phyloP scores from a whole-genome alignment of 1,139 yeast species.

The Eremothecium gossypii region DNA sequence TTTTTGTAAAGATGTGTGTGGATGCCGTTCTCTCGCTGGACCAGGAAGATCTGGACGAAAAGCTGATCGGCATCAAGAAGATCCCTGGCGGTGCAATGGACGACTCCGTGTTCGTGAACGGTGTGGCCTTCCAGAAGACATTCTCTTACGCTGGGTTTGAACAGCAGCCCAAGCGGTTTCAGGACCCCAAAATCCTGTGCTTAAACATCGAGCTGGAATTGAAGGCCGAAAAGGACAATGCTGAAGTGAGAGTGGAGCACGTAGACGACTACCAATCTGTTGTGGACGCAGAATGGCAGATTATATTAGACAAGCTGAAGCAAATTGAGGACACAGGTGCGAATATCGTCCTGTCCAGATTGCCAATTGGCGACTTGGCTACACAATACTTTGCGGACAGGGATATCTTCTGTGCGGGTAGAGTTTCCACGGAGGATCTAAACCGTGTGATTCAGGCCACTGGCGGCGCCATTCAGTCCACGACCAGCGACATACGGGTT shows the following conservation, averaged over 20 bases:
- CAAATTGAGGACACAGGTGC: conserved; percentile 82
- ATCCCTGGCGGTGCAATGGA: conserved; percentile 97
- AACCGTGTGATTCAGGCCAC: conserved; percentile 89
- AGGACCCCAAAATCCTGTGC: conserved; percentile 71
- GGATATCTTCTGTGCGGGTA: conserved; percentile 93
- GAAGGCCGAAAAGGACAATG: conserved; percentile 97
- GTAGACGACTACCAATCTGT: conserved; percentile 91
- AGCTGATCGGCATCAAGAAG: conserved; percentile 86
- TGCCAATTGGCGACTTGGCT: conserved; percentile 97
- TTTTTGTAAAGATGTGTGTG: conserved; percentile 93
- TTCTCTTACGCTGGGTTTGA: conserved; percentile 97
- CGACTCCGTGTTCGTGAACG: conserved; percentile 79
- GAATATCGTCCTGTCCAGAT: conserved; percentile 80
- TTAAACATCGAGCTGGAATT: conserved; percentile 90
- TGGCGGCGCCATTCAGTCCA: conserved; percentile 86
- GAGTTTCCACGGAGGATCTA: conserved; percentile 84
- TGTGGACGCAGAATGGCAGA: conserved; percentile 98
- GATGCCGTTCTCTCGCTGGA: conserved; percentile 88
- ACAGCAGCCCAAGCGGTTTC: conserved; percentile 87
- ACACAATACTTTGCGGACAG: conserved; percentile 97
- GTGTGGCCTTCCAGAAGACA: conserved; percentile 96
- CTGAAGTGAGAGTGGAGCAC: conserved; percentile 95
- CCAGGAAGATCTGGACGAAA: conserved; percentile 76
- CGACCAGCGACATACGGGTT: conserved; percentile 66
- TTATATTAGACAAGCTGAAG: conserved; percentile 77